These are phyloP conservation scores for Acacia concinna DNA, from an alignment of 331 rosid genomes.

Conservation along the genomic window DNA sequence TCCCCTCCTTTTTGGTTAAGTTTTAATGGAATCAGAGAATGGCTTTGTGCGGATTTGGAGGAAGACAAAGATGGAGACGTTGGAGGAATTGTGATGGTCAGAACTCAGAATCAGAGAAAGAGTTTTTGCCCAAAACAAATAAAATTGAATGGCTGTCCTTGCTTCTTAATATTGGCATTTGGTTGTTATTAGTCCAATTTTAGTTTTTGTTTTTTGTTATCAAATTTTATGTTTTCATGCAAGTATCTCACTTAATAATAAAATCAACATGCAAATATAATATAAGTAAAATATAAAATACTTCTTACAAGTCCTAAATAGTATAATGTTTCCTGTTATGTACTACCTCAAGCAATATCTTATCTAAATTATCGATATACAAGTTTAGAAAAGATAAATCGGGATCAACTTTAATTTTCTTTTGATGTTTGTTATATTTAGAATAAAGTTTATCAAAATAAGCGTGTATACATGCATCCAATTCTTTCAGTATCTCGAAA, in stretches of 20 bases:
- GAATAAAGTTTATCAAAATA: too few relatives aligned
- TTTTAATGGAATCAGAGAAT: slow-evolving; percentile 11
- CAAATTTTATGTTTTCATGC: not conserved
- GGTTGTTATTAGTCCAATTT: slow-evolving; percentile 13
- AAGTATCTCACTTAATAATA: not conserved
- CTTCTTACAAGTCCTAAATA: not conserved
- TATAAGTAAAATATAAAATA: not conserved
- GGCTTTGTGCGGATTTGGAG: not conserved
- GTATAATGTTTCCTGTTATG: not conserved
- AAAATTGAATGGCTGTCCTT: slow-evolving; percentile 37
- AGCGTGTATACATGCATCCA: too few relatives aligned
- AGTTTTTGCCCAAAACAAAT: not conserved
- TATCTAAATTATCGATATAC: too few relatives aligned
- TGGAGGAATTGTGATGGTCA: slow-evolving; percentile 5
- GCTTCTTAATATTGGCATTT: slow-evolving; percentile 14
- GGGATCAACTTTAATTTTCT: not conserved
- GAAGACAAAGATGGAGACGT: slow-evolving; percentile 27
- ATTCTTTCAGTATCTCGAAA: too few relatives aligned
- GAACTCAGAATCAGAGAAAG: not conserved
- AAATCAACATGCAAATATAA: not conserved
- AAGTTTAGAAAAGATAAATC: not conserved
- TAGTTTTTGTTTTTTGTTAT: not conserved
- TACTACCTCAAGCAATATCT: too few relatives aligned
- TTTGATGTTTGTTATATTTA: too few relatives aligned
- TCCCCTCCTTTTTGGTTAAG: not conserved